Conservation (phyloP, 78 protist species). For the Emiliania huxleyi region DNA sequence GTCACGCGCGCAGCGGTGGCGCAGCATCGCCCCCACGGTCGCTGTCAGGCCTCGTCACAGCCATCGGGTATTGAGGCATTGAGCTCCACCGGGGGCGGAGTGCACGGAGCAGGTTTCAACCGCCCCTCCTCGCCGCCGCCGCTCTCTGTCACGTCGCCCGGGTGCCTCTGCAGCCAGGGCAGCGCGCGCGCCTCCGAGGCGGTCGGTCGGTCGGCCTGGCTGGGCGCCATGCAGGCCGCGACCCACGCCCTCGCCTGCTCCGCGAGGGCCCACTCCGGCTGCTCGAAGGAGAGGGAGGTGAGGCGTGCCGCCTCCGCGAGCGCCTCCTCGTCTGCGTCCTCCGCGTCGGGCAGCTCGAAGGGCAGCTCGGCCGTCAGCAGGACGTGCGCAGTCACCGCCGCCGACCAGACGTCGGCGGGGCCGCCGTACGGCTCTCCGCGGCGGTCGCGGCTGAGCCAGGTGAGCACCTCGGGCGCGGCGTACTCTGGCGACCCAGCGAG, state of each 20-base stretch:
- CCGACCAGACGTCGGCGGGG: background rate
- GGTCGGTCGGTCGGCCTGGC: background rate
- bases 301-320: background rate
- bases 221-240: background rate
- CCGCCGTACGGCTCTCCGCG: background rate
- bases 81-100: no score
- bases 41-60: no score
- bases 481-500: background rate
- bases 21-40: no score
- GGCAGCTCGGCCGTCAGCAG: background rate
- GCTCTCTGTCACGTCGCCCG: no score
- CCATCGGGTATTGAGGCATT: no score
- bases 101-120: no score
- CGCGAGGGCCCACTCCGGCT: background rate
- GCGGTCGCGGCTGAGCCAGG: background rate
- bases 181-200: background rate
- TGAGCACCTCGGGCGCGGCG: background rate
- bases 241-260: background rate
- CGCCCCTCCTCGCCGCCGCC: no score
- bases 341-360: background rate
- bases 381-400: background rate
- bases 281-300: background rate
- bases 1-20: no score
- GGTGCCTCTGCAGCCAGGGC: background rate
- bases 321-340: background rate